Evolutionary conservation across 371 early-diverging fungal species (phyloP), one percentile per base, ranked within the genome.

Genomic region (Coemansia sp.): DNA sequence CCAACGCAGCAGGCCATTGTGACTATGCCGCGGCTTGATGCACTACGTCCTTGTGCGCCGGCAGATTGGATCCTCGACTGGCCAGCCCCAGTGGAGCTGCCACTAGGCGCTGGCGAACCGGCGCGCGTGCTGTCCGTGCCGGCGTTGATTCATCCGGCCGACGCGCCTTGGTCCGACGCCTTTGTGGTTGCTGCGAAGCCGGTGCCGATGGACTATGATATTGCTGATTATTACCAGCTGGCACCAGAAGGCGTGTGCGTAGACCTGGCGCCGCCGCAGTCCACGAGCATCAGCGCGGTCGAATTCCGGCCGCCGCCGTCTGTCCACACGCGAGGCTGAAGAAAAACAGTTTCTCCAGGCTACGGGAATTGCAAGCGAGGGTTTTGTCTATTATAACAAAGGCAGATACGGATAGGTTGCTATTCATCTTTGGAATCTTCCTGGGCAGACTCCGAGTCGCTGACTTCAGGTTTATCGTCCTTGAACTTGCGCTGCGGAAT

Each of bases 401-500:
- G 24, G 24, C 24, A 24, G 24, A 24, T 24, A 24, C 24, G 24
- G 24, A 24, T 24, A 24, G 24, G 24, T 24, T 24, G 24, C 24
- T 24, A 24, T 24, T 24, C 24, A 24, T 24, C 24, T 24, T 24
- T 24, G 24, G 24, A 24, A 24, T 24, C 24, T 24, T 24, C 24
- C 24, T 24, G 24, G 24, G 24, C 24, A 24, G 24, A 24, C 24
- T 24, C 24, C 24, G 24, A 24, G 24, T 24, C 24, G 24, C 24
- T 24, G 24, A 24, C 24, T 24, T 24, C 24, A 1, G 24, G 24
- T 24, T 50, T 50, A 1, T 46, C 55, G 5, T 64, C 53, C 37
- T 56, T 65, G 49, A 77, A 62, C 62, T 80, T 97, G 42, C 98
- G 86, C 60, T 84, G 83, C 14, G 98, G 98, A 36, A 97, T 91